These are phyloP conservation scores for Solanum appendiculatum DNA, from an alignment of 257 asterid genomes.

Conservation along the genomic window DNA sequence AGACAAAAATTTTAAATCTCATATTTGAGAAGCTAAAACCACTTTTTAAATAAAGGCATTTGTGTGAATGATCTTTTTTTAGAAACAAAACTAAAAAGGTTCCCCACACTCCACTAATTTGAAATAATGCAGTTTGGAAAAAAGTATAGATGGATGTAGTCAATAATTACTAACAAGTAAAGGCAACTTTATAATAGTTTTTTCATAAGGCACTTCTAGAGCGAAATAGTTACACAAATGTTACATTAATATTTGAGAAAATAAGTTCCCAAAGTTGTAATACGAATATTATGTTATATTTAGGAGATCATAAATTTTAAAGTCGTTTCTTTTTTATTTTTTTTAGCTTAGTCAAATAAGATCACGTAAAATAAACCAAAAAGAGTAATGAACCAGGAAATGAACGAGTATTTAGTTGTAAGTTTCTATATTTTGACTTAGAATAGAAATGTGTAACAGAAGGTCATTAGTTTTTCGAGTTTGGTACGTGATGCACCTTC, in stretches of 20 bases:
- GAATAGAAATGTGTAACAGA: background rate
- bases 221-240: background rate
- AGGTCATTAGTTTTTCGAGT: background rate
- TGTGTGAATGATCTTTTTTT: background rate
- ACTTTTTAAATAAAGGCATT: background rate
- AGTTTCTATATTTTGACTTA: background rate
- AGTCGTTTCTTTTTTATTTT: background rate
- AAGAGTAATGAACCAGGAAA: background rate
- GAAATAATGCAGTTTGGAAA: background rate
- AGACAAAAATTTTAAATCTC: too few relatives aligned
- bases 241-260: background rate
- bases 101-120: background rate
- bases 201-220: background rate
- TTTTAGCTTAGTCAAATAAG: background rate
- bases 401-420: background rate
- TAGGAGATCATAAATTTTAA: background rate
- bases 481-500: background rate
- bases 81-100: background rate
- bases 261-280: background rate
- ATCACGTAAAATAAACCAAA: background rate
- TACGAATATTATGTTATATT: background rate
- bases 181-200: background rate
- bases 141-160: background rate
- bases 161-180: too few relatives aligned
- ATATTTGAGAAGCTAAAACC: too few relatives aligned